Conservation (phyloP, 2,329 filamentous ascomycete genomes). For the Neocatenulostroma microsporum region DNA sequence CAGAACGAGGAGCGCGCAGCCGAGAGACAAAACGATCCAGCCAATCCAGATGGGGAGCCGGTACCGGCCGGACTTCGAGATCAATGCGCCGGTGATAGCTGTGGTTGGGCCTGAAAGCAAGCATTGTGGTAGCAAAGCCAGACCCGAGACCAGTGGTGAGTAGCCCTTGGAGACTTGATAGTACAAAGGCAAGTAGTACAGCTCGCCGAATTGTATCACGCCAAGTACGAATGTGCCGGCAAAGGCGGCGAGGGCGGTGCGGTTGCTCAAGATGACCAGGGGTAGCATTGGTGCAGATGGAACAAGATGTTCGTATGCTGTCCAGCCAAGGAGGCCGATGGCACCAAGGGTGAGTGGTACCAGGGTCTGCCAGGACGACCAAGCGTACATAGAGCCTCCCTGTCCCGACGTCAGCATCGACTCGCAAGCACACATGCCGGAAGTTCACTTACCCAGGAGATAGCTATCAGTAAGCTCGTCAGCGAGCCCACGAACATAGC, state of each 20-base stretch:
- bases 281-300: neutral
- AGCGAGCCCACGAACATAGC: neutral
- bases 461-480: neutral
- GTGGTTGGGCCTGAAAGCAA: conserved; percentile 47
- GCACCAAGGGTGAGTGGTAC: neutral
- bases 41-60: conserved; percentile 53
- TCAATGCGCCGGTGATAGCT: conserved; percentile 48
- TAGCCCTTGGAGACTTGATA: conserved; percentile 35
- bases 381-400: neutral
- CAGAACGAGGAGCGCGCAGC: conserved; percentile 49
- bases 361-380: neutral
- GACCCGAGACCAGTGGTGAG: conserved; percentile 30
- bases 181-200: conserved; percentile 32
- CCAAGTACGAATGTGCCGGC: neutral
- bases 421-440: too few relatives aligned
- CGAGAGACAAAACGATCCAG: conserved; percentile 53
- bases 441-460: neutral
- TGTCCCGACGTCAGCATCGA: too few relatives aligned
- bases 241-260: neutral
- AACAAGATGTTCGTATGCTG: neutral
- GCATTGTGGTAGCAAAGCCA: conserved; percentile 20
- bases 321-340: neutral
- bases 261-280: neutral
- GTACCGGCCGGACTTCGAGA: conserved; percentile 52
- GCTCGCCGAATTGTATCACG: conserved; percentile 1